Conservation (phyloP, 371 early-diverging fungal species). For the Quaeritorhiza haematococci region DNA sequence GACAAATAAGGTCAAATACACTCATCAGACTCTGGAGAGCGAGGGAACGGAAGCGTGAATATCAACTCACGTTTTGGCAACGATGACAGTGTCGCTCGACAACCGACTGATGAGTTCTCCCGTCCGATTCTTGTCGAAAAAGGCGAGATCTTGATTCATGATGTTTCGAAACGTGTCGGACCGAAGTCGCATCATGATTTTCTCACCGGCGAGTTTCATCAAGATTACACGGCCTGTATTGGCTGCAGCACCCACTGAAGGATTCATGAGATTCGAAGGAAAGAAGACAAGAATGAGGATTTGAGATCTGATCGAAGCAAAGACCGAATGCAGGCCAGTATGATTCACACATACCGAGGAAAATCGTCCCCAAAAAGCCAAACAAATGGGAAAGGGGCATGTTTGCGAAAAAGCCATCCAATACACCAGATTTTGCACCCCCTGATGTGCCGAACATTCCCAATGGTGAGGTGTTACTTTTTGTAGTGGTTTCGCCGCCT, state of each 20-base stretch:
- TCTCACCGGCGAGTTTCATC: conserved; percentile 68
- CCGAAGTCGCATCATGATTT: conserved; percentile 62
- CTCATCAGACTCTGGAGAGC: too few species aligned
- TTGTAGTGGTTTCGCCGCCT: too few species aligned
- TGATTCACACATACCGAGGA: too few species aligned
- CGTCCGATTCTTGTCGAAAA: conserved; percentile 68
- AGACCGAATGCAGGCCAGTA: background rate
- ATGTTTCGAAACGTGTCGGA: conserved; percentile 42
- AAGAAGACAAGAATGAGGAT: background rate
- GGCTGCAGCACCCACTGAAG: conserved; percentile 59
- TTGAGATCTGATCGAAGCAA: background rate
- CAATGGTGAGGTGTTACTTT: too few species aligned
- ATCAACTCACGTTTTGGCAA: conserved; percentile 74
- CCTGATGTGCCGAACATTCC: too few species aligned
- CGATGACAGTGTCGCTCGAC: conserved; percentile 53
- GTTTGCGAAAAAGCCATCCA: too few species aligned
- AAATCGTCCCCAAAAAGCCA: too few species aligned
- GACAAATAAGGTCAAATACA: too few species aligned
- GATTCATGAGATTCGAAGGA: conserved; percentile 36
- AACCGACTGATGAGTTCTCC: conserved; percentile 78
- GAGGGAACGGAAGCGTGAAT: too few species aligned
- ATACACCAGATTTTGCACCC: too few species aligned
- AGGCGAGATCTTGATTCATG: conserved; percentile 59
- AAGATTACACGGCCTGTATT: conserved; percentile 71
- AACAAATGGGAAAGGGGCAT: too few species aligned